Conservation (phyloP, 177 flowering plant genomes). For the Vitis hybrid region DNA sequence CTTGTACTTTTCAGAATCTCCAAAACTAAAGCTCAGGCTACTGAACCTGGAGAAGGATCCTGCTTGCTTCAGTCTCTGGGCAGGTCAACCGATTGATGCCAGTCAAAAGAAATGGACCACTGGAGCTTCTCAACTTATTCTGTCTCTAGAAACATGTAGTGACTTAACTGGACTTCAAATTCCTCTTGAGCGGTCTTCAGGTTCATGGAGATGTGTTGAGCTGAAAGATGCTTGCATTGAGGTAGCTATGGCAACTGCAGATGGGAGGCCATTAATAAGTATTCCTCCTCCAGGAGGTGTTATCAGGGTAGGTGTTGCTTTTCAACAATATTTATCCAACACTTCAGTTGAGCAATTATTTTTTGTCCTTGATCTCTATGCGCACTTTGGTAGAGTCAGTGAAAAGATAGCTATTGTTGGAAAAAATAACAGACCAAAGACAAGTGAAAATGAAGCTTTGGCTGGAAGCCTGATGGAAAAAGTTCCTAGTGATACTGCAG, state of each 20-base stretch:
- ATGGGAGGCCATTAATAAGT: slow-evolving; percentile 70
- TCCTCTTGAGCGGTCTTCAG: slow-evolving; percentile 31
- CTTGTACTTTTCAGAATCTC: slow-evolving; percentile 61
- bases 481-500: slow-evolving; percentile 93
- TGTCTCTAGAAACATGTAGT: slow-evolving; percentile 63
- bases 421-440: slow-evolving; percentile 39
- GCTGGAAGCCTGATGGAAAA: slow-evolving; percentile 59
- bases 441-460: slow-evolving; percentile 20
- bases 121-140: slow-evolving; percentile 59
- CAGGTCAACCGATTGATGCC: slow-evolving; percentile 89
- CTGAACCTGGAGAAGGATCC: slow-evolving; percentile 93
- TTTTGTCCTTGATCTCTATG: slow-evolving; percentile 79
- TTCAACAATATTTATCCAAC: slow-evolving; percentile 71
- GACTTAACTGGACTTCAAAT: slow-evolving; percentile 22
- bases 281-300: slow-evolving; percentile 96
- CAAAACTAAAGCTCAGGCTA: slow-evolving; percentile 52
- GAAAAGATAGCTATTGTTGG: slow-evolving; percentile 70
- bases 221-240: slow-evolving; percentile 68
- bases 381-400: slow-evolving; percentile 73
- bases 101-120: slow-evolving; percentile 78
- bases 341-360: slow-evolving; percentile 92
- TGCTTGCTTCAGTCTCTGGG: slow-evolving; percentile 94
- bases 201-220: slow-evolving; percentile 87
- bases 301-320: slow-evolving; percentile 80
- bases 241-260: slow-evolving; percentile 91